Evolutionary conservation across 345 rosid genomes (phyloP), one percentile per base, ranked within the genome.

Genomic region (Eucalyptus victrix): DNA sequence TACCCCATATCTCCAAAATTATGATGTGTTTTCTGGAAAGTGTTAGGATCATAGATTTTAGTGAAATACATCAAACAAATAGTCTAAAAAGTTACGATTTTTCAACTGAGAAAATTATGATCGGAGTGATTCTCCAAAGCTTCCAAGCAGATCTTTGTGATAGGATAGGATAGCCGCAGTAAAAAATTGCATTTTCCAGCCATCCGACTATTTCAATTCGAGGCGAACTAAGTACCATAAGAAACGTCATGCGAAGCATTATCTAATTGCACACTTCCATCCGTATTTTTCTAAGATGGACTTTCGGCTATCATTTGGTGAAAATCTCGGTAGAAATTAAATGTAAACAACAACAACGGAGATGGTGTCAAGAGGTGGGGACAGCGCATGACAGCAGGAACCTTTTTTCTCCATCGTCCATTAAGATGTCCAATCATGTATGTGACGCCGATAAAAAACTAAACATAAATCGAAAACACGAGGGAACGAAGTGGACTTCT

Each of bases 1-100:
- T 65, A n/a, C 6, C 19, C 0, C 2, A n/a, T 7, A 0, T 16
- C 21, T 65, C 2, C 9, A 3, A n/a, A n/a, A 65, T 7, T 16
- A n/a, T 34, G 72, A 65, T 65, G 0, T 16, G 2, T n/a, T 65
- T 65, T 65, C 1, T n/a, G 10, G 3, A 4, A n/a, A n/a, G 10
- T n/a, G 21, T 65, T 4, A 17, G 76, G 21, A 16, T n/a, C 2
- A 65, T 65, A 1, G 19, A 65, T n/a, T n/a, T 65, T 65, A 65
- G 37, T 65, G 76, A 65, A 65, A 65, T 65, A 18, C 19, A 14
- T 15, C 34, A 15, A 62, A 13, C 0, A 4, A n/a, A 30, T n/a
- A 15, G 34, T 14, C 32, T n/a, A 65, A 65, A 15, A n/a, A n/a
- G 17, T 13, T n/a, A n/a, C 1, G 1, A 30, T 65, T 7, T n/a